Base-by-base conservation (phyloP, 805 yeast species). In the Candida montana region DNA sequence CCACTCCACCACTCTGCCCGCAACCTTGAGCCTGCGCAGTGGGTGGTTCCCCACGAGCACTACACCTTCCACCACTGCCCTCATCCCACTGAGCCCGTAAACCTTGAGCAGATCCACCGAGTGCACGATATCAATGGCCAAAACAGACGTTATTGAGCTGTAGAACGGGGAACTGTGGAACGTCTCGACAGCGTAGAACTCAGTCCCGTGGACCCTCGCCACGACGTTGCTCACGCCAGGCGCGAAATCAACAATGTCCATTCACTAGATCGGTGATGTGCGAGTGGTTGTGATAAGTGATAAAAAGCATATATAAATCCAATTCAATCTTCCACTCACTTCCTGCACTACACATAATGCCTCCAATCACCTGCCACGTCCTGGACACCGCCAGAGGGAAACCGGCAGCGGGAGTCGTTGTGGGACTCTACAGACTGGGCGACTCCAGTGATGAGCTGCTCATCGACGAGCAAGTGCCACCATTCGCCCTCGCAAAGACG, bases 341-440 rank as follows among this genome's bases (percentile, higher is more conserved):
- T n/a, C n/a, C 24, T 17, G 16, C 11, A 27, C 13, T 16, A 10
- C 11, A 21, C 19, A 28, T n/a, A 12, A 53, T 55, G 59, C 55
- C 58, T n/a, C 91, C 91, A 33, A 76, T 89, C 31, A 89, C 96
- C 3, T 90, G 97, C 65, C 98, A 90, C 60, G 76, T 90, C 9
- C 69, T 90, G 18, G 96, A 90, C 55, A 89, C 96, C 7, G 80
- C 84, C 9, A 63, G 70, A 7, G 98, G 98, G 1, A 72, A 68
- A 45, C 98, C 98, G 1, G 96, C 96, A 1, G 58, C 64, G 0
- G 72, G 70, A n/a, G 90, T 90, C n/a, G 64, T 70, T 3, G 86
- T 93, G 56, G 79, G 79, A 23, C 64, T 83, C 29, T 76, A 67
- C 55, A 49, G 45, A 26, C 42, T 67, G 4, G 55, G 51, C 5